Percentiles rank a stretch among this genome's conserved stretches.
These are phyloP conservation scores for Xylariaceae sp. DNA, from an alignment of 2,329 filamentous ascomycete genomes.

Conservation along the genomic window DNA sequence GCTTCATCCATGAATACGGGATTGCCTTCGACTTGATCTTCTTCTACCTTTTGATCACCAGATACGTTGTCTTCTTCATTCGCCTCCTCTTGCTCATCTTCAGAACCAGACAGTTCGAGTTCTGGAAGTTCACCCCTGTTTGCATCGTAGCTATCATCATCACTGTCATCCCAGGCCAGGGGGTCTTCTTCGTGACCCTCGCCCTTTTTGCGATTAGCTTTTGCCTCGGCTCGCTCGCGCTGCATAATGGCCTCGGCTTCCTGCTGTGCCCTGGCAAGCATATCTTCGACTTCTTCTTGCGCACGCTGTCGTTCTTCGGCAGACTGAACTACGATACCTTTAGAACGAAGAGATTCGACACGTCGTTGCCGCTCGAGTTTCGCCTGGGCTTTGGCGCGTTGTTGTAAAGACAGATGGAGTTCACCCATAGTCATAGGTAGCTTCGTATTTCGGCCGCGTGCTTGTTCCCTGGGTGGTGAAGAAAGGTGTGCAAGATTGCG, in stretches of 20 bases:
- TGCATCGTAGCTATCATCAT: conserved; percentile 38
- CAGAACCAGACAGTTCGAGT: conserved; percentile 34
- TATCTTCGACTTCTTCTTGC: conserved; percentile 78
- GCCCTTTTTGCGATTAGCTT: conserved; percentile 52
- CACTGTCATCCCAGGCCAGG: conserved; percentile 54
- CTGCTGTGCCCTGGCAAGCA: conserved; percentile 76
- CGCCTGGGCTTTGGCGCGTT: conserved; percentile 75
- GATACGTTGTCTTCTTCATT: conserved; percentile 34
- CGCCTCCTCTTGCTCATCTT: conserved; percentile 39
- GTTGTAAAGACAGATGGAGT: conserved; percentile 63
- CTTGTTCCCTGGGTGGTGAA: conserved; percentile 54
- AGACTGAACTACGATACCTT: conserved; percentile 77
- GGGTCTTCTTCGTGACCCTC: conserved; percentile 45
- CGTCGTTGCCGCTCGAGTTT: conserved; percentile 71
- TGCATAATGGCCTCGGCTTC: conserved; percentile 77
- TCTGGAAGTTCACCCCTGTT: conserved; percentile 43
- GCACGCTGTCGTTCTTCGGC: conserved; percentile 81
- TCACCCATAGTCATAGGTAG: conserved; percentile 64
- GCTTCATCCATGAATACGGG: conserved; percentile 37
- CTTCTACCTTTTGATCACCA: conserved; percentile 25
- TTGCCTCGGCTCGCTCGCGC: conserved; percentile 69
- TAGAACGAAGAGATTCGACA: conserved; percentile 70
- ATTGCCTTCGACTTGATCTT: conserved; percentile 14
- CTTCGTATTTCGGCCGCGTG: conserved; percentile 41
- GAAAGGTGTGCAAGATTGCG: conserved; percentile 69